Evolutionary conservation across 768 basidiomycete genomes (phyloP).

Genomic region (Amanita exitialis): DNA sequence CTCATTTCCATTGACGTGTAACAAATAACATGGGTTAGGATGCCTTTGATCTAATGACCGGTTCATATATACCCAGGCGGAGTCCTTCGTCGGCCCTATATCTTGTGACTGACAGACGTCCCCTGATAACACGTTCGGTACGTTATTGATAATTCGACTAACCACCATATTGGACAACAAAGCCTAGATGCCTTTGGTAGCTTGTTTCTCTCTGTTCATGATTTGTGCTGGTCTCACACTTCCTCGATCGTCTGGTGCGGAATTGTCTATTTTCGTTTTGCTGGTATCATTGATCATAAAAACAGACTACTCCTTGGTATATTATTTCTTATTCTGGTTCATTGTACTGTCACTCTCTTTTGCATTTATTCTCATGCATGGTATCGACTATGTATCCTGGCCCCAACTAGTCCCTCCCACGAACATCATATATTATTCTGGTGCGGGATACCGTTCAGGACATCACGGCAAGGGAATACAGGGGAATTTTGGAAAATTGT

Average conservation of each 20-base stretch:
- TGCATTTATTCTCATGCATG: conserved; percentile 71
- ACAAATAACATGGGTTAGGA: conserved; percentile 40
- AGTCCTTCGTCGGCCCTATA: conserved; percentile 62
- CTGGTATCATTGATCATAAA: background rate
- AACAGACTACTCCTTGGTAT: conserved; percentile 78
- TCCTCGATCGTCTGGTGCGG: conserved; percentile 77
- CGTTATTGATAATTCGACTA: conserved; percentile 16
- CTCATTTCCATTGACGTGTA: background rate
- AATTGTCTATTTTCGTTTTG: background rate
- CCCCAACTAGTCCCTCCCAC: conserved; percentile 80
- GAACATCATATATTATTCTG: conserved; percentile 79
- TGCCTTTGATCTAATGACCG: conserved; percentile 90
- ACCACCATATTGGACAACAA: background rate
- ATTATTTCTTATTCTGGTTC: conserved; percentile 81
- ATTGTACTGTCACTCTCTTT: conserved; percentile 49
- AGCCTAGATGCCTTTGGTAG: conserved; percentile 70
- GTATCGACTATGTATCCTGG: conserved; percentile 93
- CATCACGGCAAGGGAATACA: conserved; percentile 67
- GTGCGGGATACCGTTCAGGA: conserved; percentile 77
- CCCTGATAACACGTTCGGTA: conserved; percentile 79
- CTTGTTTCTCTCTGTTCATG: conserved; percentile 81
- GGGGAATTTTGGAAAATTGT: conserved; percentile 13
- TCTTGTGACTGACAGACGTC: conserved; percentile 68
- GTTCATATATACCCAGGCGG: conserved; percentile 79
- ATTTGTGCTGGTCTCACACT: conserved; percentile 78